Base-by-base conservation (phyloP, 306 rosid genomes). In the Dalbergia cochinchinensis region DNA sequence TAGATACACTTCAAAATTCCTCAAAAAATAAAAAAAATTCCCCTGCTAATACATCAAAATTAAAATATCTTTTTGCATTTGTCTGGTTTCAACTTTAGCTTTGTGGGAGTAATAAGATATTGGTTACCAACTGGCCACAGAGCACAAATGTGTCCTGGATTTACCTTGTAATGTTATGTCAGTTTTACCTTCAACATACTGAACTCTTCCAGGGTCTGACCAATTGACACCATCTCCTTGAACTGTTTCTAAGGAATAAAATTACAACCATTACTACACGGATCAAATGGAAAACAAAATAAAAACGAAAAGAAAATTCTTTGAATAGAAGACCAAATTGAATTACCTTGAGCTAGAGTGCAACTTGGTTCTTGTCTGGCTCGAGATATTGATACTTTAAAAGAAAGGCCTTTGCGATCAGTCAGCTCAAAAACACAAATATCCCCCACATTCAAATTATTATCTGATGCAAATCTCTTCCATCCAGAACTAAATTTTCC, bases 401-500 rank as follows among this genome's bases (percentile, higher is more conserved):
- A 71, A 6, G 57, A 54, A 63, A 62, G 41, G 35, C 7, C 10
- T 18, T 13, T 4, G 5, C 15, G 50, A 5, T 59, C 69, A 3
- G 13, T 63, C 47, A 62, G 15, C 78, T 71, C 78, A 41, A 80
- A 71, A 71, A 50, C 8, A 22, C 78, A 80, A 41, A 50, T 47
- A 62, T 80, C 71, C 50, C 83, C 83, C 3, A 65, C 76, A 33
- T 71, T 57, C 76, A 83, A 65, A 39, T 55, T 42, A 71, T 77
- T 83, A 22, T 65, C 79, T 50, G 26, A 22, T 9, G 7, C 19
- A 79, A 90, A 88, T 18, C 1, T 14, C n/a, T 8, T 69, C 92
- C 92, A 90, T 19, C 90, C 89, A 45, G 19, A 5, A 3, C 3
- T 47, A 16, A 69, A 6, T 45, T 5, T 47, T 13, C 61, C 9